Evolutionary conservation across 495 filamentous ascomycete genomes (phyloP).

Genomic region (Aspergillus saccharolyticus): DNA sequence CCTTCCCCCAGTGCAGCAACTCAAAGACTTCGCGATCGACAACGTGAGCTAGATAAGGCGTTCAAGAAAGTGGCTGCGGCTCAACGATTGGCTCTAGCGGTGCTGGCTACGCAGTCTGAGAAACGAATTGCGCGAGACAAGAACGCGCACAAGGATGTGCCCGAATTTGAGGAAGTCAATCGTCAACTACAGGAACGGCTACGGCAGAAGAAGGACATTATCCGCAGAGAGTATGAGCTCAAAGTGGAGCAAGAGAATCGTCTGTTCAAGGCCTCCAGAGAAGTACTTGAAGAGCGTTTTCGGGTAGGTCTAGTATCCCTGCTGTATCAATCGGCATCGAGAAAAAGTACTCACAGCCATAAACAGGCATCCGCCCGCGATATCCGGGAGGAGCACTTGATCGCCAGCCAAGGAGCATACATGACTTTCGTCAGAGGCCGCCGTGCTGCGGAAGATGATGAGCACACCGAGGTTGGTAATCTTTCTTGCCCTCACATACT

Average conservation of each 20-base stretch:
- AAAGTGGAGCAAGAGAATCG: slow-evolving; percentile 25
- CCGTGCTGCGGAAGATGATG: slow-evolving; percentile 43
- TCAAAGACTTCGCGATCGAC: slow-evolving; percentile 36
- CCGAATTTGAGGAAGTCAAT: slow-evolving; percentile 35
- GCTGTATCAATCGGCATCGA: not conserved
- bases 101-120: slow-evolving; percentile 38
- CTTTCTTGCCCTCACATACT: not conserved
- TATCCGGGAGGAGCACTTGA: slow-evolving; percentile 36
- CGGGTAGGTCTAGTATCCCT: slow-evolving; percentile 20
- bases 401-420: slow-evolving; percentile 36
- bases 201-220: slow-evolving; percentile 12
- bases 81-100: slow-evolving; percentile 35
- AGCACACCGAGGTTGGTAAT: slow-evolving; percentile 41
- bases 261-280: slow-evolving; percentile 25
- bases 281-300: slow-evolving; percentile 24
- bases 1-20: slow-evolving; percentile 33
- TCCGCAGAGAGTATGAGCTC: slow-evolving; percentile 27
- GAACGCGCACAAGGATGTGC: slow-evolving; percentile 37
- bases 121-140: slow-evolving; percentile 35
- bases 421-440: slow-evolving; percentile 38
- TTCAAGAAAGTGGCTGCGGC: slow-evolving; percentile 42
- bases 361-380: slow-evolving; percentile 23
- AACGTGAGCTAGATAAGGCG: slow-evolving; percentile 36
- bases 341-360: slow-evolving; percentile 1
- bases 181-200: slow-evolving; percentile 16